Base-by-base conservation (phyloP, 2,329 filamentous ascomycete genomes). In the Sclerotinia glacialis region DNA sequence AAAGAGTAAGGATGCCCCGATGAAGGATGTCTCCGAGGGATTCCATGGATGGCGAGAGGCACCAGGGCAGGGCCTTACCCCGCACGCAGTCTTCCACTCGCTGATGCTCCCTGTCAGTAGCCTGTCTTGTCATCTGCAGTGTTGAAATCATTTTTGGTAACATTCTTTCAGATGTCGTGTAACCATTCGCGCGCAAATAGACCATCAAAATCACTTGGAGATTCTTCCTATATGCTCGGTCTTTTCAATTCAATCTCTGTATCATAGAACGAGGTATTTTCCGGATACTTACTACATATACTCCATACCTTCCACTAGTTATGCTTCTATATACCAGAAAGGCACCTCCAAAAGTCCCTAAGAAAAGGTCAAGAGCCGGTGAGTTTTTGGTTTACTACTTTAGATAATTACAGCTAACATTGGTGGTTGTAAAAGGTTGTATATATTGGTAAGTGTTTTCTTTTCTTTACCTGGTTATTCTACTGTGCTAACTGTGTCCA, bases 311-410 rank as follows among this genome's bases (percentile, higher is more conserved):
- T 34, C 26, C 31, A 9, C n/a, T 64, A 74, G n/a, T 23, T 7
- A 86, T 87, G 85, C 77, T 87, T 71, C 76, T 87, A 54, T 87
- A 86, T 73, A 85, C 84, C n/a, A 81, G 80, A 75, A 76, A 83
- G 60, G 85, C 85, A 67, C 76, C 80, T 56, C 83, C 85, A n/a
- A 87, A 86, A 76, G 78, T 80, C 54, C 85, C 85, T 42, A 87
- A 86, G 77, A 82, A 79, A 73, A 80, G 85, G 65, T 87, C 85
- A n/a, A 80, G 85, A 78, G 81, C 83, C 74, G 84, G 84, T 86
- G 77, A 78, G 82, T 53, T 40, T 26, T 28, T 60, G 5, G 14
- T 21, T 28, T 16, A 23, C 23, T 28, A 50, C 55, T 37, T 37
- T 34, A 31, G 8, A 37, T 49, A 31, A n/a, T 11, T 46, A 37